Evolutionary conservation across 805 yeast genomes (phyloP), one percentile per base, ranked within the genome.

Genomic region (Saccharomyces jurei): DNA sequence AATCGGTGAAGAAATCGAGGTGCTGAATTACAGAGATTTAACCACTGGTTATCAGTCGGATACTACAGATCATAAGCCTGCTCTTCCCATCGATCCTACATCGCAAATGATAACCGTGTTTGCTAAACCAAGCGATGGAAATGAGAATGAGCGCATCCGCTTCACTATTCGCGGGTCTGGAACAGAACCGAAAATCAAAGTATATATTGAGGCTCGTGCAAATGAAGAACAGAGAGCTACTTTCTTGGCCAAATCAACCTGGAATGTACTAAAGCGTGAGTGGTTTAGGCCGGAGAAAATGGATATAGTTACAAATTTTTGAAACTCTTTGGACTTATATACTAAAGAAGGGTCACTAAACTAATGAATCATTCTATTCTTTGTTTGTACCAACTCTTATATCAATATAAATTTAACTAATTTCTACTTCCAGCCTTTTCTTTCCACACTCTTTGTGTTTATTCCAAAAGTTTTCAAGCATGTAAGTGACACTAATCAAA

Each of bases 161-260:
- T 84, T 91, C 65, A 91, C 98, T 0, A 83, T 88, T 50, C 78
- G 99, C 52, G 97, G 97, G 0, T 89, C 96, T 2, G 99, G 99
- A 10, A 92, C 99, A 0, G 99, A 92, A 68, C 97, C 97, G 2
- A 92, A 92, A 67, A 74, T 92, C 58, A 92, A 92, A 69, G 87
- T 92, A 0, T 92, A 92, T 71, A 84, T 92, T 32, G 99, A 92
- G 66, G 94, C 95, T 0, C 70, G 70, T 46, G 77, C 89, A 0
- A 50, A 58, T 0, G 67, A 73, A 8, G 87, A 78, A 48, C 63
- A 56, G 0, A 65, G 69, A 3, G 87, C 96, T 0, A 56, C 61
- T 0, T 56, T 47, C 0, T 63, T 84, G 8, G 92, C 96, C 0
- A 70, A 70, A 17, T 68, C 73, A 22, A 86, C 89, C 8, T 92